phyloP scores from a whole-genome alignment of 2,329 filamentous ascomycete species.

The Neophaeococcomyces aloes region DNA sequence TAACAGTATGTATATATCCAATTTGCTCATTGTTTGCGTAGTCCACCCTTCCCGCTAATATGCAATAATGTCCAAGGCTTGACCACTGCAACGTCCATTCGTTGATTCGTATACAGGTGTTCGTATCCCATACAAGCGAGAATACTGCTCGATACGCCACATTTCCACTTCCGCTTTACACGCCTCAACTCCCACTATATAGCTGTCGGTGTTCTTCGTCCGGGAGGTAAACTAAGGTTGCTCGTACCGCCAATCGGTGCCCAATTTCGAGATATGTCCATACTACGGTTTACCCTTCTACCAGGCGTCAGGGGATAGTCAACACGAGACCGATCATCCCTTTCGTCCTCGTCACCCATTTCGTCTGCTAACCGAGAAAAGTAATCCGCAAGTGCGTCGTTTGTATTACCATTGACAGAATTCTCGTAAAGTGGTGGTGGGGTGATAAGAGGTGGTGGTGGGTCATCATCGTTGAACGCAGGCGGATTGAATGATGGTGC shows the following conservation, averaged over 20 bases:
- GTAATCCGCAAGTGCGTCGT: conserved; percentile 67
- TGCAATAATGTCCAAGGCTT: no score
- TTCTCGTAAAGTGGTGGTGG: conserved; percentile 77
- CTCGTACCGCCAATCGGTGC: conserved; percentile 29
- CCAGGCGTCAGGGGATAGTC: conserved; percentile 56
- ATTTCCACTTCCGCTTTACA: background rate
- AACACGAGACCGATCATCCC: conserved; percentile 32
- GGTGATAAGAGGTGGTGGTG: conserved; percentile 63
- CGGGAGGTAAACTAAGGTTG: conserved; percentile 1
- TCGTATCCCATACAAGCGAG: background rate
- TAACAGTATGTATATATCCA: no score
- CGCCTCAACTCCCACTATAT: background rate
- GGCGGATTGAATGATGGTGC: conserved; percentile 81
- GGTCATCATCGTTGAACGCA: conserved; percentile 69
- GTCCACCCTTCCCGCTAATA: no score
- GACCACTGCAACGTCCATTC: no score
- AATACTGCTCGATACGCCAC: no score
- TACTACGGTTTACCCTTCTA: conserved; percentile 50
- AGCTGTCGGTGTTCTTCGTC: conserved; percentile 7
- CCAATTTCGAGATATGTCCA: conserved; percentile 53
- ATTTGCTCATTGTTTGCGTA: no score
- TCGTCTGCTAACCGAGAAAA: conserved; percentile 70
- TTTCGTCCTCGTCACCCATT: conserved; percentile 48
- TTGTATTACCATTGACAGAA: conserved; percentile 61
- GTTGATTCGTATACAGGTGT: no score